A percentile compares a stretch with the other conserved stretches of the same genome.
Conservation (phyloP, 1,284 basidiomycete species). For the Cutaneotrichosporon cutaneum region DNA sequence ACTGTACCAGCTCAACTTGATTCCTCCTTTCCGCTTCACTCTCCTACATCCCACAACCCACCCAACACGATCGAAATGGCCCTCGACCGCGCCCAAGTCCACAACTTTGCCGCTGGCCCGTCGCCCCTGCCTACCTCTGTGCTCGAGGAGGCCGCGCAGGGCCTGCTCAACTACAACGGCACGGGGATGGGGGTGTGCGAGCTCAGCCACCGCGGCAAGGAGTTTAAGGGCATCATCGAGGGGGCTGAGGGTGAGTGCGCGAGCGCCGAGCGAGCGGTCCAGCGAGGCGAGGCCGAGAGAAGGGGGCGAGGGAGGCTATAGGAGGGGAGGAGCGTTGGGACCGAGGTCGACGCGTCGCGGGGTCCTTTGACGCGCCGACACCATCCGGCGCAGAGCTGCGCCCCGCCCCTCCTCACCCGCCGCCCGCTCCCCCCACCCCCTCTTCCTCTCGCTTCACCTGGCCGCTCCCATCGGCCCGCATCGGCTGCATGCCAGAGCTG, state of each 20-base stretch:
- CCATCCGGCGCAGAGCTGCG: no score
- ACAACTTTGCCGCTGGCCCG: slow-evolving; percentile 91
- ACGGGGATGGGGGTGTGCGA: slow-evolving; percentile 93
- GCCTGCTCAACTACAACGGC: slow-evolving; percentile 77
- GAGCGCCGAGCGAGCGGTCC: no score
- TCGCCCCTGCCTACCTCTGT: slow-evolving; percentile 81
- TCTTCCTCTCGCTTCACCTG: no score
- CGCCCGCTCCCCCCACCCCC: no score
- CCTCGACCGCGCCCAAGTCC: slow-evolving; percentile 56
- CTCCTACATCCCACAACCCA: neutral
- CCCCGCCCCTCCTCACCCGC: no score
- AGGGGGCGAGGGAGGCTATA: neutral
- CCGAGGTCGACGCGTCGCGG: no score
- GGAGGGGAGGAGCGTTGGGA: no score
- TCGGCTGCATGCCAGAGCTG: no score
- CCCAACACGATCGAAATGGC: no score
- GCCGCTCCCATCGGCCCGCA: no score
- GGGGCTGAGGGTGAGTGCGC: slow-evolving; percentile 62
- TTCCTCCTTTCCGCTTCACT: neutral
- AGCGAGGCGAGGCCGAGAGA: neutral
- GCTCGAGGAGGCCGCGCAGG: slow-evolving; percentile 69
- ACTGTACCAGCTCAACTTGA: neutral
- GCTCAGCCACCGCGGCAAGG: slow-evolving; percentile 86
- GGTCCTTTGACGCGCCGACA: no score
- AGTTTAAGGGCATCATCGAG: slow-evolving; percentile 72